Conservation (phyloP, 2,329 filamentous ascomycete species). For the Epichloe aotearoae region DNA sequence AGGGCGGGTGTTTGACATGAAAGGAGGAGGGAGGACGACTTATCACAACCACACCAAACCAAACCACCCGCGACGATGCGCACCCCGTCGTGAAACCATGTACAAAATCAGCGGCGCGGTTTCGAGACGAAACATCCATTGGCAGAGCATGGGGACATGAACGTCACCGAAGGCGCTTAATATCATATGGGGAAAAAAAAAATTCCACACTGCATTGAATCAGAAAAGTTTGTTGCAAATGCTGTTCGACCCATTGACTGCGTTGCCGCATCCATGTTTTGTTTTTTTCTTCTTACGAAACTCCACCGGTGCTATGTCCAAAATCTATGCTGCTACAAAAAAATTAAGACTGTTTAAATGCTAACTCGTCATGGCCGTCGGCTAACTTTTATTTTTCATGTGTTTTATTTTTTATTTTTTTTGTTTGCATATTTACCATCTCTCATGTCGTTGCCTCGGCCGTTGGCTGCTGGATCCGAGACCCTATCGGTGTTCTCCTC, state of each 20-base stretch:
- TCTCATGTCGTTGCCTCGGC: neutral
- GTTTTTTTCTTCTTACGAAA: neutral
- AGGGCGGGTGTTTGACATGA: neutral
- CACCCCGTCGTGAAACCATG: neutral
- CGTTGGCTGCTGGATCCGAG: conserved; percentile 11
- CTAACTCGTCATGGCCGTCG: neutral
- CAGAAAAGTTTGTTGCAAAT: neutral
- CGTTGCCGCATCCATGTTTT: neutral
- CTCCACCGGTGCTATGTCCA: conserved; percentile 1
- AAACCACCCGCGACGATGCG: neutral
- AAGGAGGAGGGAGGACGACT: neutral
- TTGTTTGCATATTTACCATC: neutral
- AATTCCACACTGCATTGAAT: neutral
- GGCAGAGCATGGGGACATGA: neutral
- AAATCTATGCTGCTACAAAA: neutral
- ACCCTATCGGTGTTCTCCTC: conserved; percentile 40
- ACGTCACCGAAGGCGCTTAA: neutral
- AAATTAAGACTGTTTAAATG: neutral
- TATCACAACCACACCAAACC: neutral
- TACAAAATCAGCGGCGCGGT: conserved; percentile 6
- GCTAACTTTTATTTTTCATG: neutral
- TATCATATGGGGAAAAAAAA: neutral
- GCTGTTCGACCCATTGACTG: neutral
- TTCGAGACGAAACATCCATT: neutral
- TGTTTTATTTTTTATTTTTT: neutral